phyloP scores from a whole-genome alignment of 345 rosid genomes.

The Acer yangbiense region DNA sequence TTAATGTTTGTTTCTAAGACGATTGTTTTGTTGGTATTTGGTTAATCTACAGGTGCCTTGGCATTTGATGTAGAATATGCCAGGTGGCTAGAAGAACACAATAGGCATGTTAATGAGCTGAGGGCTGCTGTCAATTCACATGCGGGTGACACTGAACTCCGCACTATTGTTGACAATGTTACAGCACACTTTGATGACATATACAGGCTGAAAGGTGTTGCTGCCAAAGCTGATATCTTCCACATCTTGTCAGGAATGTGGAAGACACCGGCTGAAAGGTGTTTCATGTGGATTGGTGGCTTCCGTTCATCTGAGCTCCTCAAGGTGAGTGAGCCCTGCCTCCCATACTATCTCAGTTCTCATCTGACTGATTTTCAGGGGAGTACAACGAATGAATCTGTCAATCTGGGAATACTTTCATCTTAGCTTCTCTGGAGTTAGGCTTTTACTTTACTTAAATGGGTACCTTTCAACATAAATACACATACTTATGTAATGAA shows the following conservation, averaged over 20 bases:
- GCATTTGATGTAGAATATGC: slow-evolving; percentile 88
- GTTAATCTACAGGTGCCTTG: slow-evolving; percentile 62
- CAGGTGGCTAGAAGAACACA: slow-evolving; percentile 90
- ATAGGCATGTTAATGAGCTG: slow-evolving; percentile 68
- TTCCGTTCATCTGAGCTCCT: slow-evolving; percentile 93
- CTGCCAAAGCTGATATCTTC: slow-evolving; percentile 93
- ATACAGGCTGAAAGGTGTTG: slow-evolving; percentile 73
- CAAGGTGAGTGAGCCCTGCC: slow-evolving; percentile 48
- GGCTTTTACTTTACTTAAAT: not conserved
- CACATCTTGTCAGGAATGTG: slow-evolving; percentile 96
- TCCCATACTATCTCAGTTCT: not conserved
- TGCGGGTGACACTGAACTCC: slow-evolving; percentile 89
- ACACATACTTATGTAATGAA: not conserved
- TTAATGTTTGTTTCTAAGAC: not conserved
- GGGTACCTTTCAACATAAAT: not conserved
- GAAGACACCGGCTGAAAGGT: slow-evolving; percentile 97
- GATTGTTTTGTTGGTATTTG: slow-evolving; percentile 8
- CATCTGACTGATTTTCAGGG: slow-evolving; percentile 9
- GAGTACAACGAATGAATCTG: not conserved
- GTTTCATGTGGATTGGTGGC: slow-evolving; percentile 96
- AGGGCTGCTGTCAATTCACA: slow-evolving; percentile 90
- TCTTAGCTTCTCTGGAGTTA: not conserved
- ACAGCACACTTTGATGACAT: slow-evolving; percentile 72
- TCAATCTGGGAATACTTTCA: not conserved
- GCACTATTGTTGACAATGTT: slow-evolving; percentile 64